These are phyloP conservation scores for Sinapis alba DNA, from an alignment of 441 rosid species.

Conservation along the genomic window DNA sequence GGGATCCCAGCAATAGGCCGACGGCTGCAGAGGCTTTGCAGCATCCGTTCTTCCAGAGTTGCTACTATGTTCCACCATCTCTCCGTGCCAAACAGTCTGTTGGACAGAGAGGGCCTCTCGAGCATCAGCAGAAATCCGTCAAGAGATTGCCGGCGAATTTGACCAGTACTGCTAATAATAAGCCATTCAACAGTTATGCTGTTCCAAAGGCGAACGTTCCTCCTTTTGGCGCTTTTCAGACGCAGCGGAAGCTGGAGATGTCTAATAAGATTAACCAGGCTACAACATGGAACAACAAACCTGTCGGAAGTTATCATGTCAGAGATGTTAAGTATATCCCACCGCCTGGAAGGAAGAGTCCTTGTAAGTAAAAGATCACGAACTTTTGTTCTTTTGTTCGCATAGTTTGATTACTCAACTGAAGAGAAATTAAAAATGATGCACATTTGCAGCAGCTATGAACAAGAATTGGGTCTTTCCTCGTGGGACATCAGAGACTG, in stretches of 20 bases:
- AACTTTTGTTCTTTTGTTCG: not conserved
- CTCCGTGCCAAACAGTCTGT: slow-evolving; percentile 60
- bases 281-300: slow-evolving; percentile 52
- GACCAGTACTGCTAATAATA: slow-evolving; percentile 50
- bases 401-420: not conserved
- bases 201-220: slow-evolving; percentile 53
- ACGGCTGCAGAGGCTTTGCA: slow-evolving; percentile 85
- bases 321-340: slow-evolving; percentile 66
- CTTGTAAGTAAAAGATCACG: slow-evolving; percentile 57
- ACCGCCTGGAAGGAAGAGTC: slow-evolving; percentile 75
- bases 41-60: slow-evolving; percentile 93
- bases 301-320: slow-evolving; percentile 42
- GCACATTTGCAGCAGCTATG: slow-evolving; percentile 38
- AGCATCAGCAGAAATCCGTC: slow-evolving; percentile 44
- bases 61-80: slow-evolving; percentile 89
- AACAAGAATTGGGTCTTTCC: slow-evolving; percentile 45
- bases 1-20: slow-evolving; percentile 93
- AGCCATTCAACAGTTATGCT: slow-evolving; percentile 46
- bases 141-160: slow-evolving; percentile 51
- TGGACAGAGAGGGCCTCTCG: slow-evolving; percentile 56
- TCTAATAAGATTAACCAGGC: slow-evolving; percentile 65
- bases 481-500: slow-evolving; percentile 50
- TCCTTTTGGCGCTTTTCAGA: slow-evolving; percentile 51
- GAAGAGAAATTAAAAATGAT: not conserved
- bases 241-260: slow-evolving; percentile 66